Conservation (phyloP, 768 basidiomycete genomes). For the Suillus americanus region DNA sequence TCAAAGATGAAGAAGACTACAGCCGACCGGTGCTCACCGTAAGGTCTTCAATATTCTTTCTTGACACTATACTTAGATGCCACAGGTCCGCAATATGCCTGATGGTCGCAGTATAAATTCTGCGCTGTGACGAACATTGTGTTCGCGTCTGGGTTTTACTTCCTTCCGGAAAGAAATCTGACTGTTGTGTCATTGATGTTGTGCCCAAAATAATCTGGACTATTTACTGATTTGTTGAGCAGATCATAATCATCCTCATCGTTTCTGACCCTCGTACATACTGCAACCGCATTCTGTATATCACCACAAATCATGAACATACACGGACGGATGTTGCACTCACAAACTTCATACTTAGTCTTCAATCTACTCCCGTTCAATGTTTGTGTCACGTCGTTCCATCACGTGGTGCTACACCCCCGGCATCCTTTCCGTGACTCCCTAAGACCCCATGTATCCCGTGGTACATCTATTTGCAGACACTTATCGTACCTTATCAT, state of each 20-base stretch:
- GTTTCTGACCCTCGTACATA: slow-evolving; percentile 10
- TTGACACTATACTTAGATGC: slow-evolving; percentile 13
- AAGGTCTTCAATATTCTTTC: slow-evolving; percentile 17
- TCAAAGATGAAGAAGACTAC: slow-evolving; percentile 57
- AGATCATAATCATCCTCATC: slow-evolving; percentile 13
- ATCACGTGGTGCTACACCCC: background rate
- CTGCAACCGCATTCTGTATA: slow-evolving; percentile 16
- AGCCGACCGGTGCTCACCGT: slow-evolving; percentile 56
- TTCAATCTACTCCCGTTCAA: slow-evolving; percentile 11
- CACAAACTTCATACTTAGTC: slow-evolving; percentile 7
- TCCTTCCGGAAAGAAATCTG: slow-evolving; percentile 3
- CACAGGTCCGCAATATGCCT: slow-evolving; percentile 57
- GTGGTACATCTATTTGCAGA: slow-evolving; percentile 7
- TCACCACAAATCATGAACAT: slow-evolving; percentile 19
- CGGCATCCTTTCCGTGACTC: background rate
- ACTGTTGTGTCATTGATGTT: background rate
- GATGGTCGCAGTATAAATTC: slow-evolving; percentile 40
- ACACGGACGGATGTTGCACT: slow-evolving; percentile 10
- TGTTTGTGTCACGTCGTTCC: slow-evolving; percentile 7
- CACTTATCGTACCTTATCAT: slow-evolving; percentile 1
- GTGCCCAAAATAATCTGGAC: slow-evolving; percentile 6
- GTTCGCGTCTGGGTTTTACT: slow-evolving; percentile 8
- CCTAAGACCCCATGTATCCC: background rate
- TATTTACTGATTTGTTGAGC: slow-evolving; percentile 15
- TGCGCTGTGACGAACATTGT: slow-evolving; percentile 12